Conservation (phyloP, 1,139 yeast species). For the Saccharomyces hybrid region DNA sequence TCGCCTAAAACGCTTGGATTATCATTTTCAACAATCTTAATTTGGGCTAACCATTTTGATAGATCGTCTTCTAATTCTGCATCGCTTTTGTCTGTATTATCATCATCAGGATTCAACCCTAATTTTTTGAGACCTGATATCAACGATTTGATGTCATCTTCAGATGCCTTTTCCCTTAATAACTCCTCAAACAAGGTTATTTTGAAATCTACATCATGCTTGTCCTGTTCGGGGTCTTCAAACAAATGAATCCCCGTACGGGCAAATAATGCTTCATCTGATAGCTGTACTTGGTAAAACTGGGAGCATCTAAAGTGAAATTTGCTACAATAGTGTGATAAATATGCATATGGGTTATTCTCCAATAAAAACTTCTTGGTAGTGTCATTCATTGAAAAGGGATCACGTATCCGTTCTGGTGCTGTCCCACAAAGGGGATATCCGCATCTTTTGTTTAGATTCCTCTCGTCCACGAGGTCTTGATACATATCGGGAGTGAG, state of each 20-base stretch:
- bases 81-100: slow-evolving; percentile 26
- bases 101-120: slow-evolving; percentile 26
- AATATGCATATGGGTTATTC: slow-evolving; percentile 57
- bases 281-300: slow-evolving; percentile 67
- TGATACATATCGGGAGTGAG: slow-evolving; percentile 63
- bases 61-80: slow-evolving; percentile 34
- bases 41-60: slow-evolving; percentile 34
- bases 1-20: slow-evolving; percentile 28
- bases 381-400: slow-evolving; percentile 31
- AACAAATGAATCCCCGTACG: slow-evolving; percentile 46
- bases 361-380: slow-evolving; percentile 44
- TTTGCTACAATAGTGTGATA: slow-evolving; percentile 66
- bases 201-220: slow-evolving; percentile 41
- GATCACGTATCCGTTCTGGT: slow-evolving; percentile 37
- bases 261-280: slow-evolving; percentile 65
- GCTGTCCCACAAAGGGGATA: slow-evolving; percentile 61
- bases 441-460: slow-evolving; percentile 76
- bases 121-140: slow-evolving; percentile 42
- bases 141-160: slow-evolving; percentile 33
- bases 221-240: slow-evolving; percentile 29
- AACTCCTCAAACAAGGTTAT: slow-evolving; percentile 73
- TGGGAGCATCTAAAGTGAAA: slow-evolving; percentile 77
- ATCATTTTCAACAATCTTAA: slow-evolving; percentile 34
- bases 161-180: slow-evolving; percentile 43
- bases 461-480: slow-evolving; percentile 74